phyloP scores from a whole-genome alignment of 169 alveolate genomes.

The Sarcocystis neurona region DNA sequence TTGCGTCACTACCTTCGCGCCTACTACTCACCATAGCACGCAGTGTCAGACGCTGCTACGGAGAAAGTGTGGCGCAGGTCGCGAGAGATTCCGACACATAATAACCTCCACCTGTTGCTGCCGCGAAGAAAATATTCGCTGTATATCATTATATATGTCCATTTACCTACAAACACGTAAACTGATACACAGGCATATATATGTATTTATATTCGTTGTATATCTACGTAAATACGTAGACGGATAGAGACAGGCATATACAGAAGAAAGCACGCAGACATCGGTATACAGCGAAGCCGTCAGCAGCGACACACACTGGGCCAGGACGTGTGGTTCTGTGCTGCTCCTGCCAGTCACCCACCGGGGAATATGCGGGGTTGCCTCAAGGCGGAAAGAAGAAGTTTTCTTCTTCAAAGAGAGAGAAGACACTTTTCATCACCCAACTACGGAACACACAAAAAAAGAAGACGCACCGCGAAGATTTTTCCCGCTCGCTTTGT shows the following conservation, averaged over 20 bases:
- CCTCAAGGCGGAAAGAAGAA: neutral
- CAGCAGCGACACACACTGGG: neutral
- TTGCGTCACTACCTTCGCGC: too few relatives aligned
- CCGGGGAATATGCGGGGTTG: too few relatives aligned
- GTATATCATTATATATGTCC: too few relatives aligned
- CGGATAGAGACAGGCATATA: too few relatives aligned
- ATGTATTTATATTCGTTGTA: neutral
- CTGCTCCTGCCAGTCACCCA: neutral
- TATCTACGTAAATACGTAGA: too few relatives aligned
- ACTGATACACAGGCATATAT: neutral
- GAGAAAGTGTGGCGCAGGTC: too few relatives aligned
- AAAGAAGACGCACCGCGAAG: constrained; percentile 33
- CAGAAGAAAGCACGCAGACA: neutral
- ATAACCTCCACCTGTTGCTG: too few relatives aligned
- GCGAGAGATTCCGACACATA: too few relatives aligned
- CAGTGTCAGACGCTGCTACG: too few relatives aligned
- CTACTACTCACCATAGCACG: too few relatives aligned
- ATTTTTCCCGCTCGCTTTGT: constrained; percentile 58
- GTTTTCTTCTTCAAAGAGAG: neutral
- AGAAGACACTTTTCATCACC: neutral
- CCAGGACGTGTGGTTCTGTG: neutral
- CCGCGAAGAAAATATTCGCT: too few relatives aligned
- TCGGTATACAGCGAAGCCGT: neutral
- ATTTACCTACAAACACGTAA: too few relatives aligned
- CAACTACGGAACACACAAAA: neutral